phyloP scores from a whole-genome alignment of 1,284 basidiomycete genomes.

The Mycosarcoma mackinlayi region DNA sequence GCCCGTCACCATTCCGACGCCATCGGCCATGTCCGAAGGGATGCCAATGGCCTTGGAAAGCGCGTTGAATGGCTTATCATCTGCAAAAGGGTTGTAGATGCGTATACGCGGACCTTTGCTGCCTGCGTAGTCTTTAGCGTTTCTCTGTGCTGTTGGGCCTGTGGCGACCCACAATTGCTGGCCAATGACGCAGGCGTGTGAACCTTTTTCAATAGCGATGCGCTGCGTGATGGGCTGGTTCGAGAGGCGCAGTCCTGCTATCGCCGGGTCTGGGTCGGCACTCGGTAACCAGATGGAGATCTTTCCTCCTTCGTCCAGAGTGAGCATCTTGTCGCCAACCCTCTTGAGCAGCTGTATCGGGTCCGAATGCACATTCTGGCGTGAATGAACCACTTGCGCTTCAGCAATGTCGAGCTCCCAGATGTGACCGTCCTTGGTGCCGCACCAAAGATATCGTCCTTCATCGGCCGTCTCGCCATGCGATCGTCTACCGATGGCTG shows the following conservation, averaged over 20 bases:
- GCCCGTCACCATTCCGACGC: constrained; percentile 82
- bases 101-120: constrained; percentile 50
- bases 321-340: constrained; percentile 58
- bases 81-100: constrained; percentile 63
- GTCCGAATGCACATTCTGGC: constrained; percentile 54
- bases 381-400: constrained; percentile 34
- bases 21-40: constrained; percentile 72
- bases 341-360: constrained; percentile 54
- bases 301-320: constrained; percentile 65
- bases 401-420: constrained; percentile 62
- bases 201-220: constrained; percentile 59
- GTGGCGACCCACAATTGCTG: constrained; percentile 62
- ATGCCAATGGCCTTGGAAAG: constrained; percentile 49
- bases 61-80: constrained; percentile 64
- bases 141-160: constrained; percentile 22
- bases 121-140: constrained; percentile 25
- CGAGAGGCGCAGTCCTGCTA: constrained; percentile 36
- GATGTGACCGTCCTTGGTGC: constrained; percentile 57
- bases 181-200: constrained; percentile 51
- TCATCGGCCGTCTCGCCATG: constrained; percentile 48
- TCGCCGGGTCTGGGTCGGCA: constrained; percentile 28
- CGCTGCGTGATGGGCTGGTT: constrained; percentile 61
- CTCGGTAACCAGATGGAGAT: constrained; percentile 60
- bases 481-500: constrained; percentile 20
- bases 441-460: constrained; percentile 64